These are phyloP conservation scores for Penicillium cataractarum DNA, from an alignment of 495 filamentous ascomycete species.

Conservation along the genomic window DNA sequence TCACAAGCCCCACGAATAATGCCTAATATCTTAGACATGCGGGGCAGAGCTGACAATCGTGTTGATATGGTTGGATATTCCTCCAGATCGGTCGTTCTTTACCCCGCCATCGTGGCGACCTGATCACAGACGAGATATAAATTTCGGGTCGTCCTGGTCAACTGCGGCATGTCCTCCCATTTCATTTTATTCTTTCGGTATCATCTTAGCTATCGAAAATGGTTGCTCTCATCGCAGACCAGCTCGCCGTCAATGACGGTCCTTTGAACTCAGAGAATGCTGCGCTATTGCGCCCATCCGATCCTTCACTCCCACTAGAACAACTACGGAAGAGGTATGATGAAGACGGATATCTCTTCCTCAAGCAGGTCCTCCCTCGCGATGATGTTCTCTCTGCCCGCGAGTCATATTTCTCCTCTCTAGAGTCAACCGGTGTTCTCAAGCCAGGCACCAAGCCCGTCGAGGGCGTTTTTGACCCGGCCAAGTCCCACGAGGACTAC, in stretches of 20 bases:
- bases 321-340: constrained; percentile 55
- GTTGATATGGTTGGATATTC: constrained; percentile 22
- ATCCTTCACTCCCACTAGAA: constrained; percentile 39
- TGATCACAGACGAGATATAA: constrained; percentile 9
- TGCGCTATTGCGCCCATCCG: constrained; percentile 46
- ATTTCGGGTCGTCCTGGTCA: not conserved
- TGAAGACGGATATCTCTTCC: constrained; percentile 62
- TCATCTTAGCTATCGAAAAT: constrained; percentile 17
- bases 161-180: not conserved
- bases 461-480: constrained; percentile 55
- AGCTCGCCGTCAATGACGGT: constrained; percentile 56
- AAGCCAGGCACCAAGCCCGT: constrained; percentile 45
- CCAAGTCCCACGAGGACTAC: constrained; percentile 50
- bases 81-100: constrained; percentile 1
- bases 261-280: constrained; percentile 52
- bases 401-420: constrained; percentile 58
- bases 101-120: constrained; percentile 17
- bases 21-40: constrained; percentile 9
- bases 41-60: constrained; percentile 13
- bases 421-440: constrained; percentile 60
- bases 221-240: constrained; percentile 34
- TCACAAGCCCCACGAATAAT: constrained; percentile 10
- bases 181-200: not conserved
- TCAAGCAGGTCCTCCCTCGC: constrained; percentile 62
- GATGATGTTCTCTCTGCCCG: constrained; percentile 59